A percentile compares a stretch with the other conserved stretches of the same genome.
Conservation (phyloP, 208 protist species). For the Leishmania aethiopica region DNA sequence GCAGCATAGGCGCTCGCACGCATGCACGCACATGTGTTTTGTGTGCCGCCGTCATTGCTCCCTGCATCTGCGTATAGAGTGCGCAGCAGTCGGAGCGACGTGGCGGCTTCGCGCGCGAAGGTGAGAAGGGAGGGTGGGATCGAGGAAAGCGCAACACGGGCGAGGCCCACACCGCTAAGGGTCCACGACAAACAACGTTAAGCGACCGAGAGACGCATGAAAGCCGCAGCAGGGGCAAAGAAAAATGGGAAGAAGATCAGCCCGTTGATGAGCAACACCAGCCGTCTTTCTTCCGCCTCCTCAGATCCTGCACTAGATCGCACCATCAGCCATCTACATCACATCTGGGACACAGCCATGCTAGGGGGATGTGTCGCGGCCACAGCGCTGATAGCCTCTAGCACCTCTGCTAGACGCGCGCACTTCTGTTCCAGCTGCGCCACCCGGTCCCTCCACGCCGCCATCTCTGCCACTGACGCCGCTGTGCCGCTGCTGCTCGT, state of each 20-base stretch:
- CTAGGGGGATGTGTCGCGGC: slow-evolving; percentile 55
- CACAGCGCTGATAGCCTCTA: slow-evolving; percentile 45
- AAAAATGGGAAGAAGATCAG: not conserved
- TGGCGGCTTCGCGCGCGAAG: not conserved
- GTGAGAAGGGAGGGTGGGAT: not conserved
- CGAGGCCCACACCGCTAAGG: not conserved
- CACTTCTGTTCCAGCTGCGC: slow-evolving; percentile 44
- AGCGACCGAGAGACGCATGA: not conserved
- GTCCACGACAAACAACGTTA: not conserved
- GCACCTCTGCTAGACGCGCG: slow-evolving; percentile 33
- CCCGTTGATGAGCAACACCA: not conserved
- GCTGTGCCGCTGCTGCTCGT: slow-evolving; percentile 2
- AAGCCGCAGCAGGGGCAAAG: not conserved
- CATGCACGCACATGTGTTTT: not conserved
- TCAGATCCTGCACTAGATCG: not conserved
- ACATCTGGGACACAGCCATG: slow-evolving; percentile 45
- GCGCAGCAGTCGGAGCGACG: not conserved
- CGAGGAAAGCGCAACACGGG: not conserved
- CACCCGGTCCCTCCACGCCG: slow-evolving; percentile 33
- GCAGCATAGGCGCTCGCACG: not conserved
- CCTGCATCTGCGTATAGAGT: not conserved
- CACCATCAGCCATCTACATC: not conserved
- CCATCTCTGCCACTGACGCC: slow-evolving; percentile 17
- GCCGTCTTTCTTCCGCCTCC: not conserved
- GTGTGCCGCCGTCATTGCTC: not conserved